Evolutionary conservation across 441 rosid genomes (phyloP).

Genomic region (Adansonia madagascariensis): DNA sequence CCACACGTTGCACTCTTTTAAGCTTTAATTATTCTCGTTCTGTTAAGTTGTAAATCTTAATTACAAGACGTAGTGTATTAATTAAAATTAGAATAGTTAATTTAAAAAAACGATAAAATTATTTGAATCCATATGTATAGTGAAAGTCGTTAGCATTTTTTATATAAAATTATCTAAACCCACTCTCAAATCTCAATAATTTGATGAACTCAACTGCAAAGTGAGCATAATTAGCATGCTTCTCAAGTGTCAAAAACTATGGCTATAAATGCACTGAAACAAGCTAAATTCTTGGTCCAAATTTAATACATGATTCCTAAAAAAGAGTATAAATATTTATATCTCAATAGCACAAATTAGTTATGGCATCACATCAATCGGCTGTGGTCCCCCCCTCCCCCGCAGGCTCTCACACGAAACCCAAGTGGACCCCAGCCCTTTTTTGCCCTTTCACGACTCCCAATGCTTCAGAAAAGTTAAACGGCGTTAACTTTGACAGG

Average conservation of each 20-base stretch:
- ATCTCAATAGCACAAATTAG: conserved; percentile 26
- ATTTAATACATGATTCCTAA: conserved; percentile 1
- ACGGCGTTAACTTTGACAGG: conserved; percentile 35
- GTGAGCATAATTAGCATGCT: background rate
- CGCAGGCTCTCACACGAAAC: conserved; percentile 23
- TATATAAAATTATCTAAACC: background rate
- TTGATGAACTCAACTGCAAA: background rate
- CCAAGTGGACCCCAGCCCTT: conserved; percentile 22
- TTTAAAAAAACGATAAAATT: no score
- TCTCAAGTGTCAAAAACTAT: background rate
- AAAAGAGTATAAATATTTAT: background rate
- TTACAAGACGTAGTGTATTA: no score
- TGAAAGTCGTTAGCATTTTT: background rate
- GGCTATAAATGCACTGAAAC: background rate
- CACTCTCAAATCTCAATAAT: background rate
- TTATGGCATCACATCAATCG: conserved; percentile 40
- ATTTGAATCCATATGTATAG: no score
- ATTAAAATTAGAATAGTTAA: no score
- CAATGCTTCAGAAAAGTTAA: conserved; percentile 19
- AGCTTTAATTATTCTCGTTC: no score
- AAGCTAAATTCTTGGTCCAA: conserved; percentile 20
- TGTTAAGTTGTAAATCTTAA: no score
- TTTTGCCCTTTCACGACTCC: background rate
- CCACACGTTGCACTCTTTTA: no score
- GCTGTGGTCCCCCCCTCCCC: conserved; percentile 41